Evolutionary conservation across 1,284 basidiomycete genomes (phyloP).

Genomic region (Flammula alnicola): DNA sequence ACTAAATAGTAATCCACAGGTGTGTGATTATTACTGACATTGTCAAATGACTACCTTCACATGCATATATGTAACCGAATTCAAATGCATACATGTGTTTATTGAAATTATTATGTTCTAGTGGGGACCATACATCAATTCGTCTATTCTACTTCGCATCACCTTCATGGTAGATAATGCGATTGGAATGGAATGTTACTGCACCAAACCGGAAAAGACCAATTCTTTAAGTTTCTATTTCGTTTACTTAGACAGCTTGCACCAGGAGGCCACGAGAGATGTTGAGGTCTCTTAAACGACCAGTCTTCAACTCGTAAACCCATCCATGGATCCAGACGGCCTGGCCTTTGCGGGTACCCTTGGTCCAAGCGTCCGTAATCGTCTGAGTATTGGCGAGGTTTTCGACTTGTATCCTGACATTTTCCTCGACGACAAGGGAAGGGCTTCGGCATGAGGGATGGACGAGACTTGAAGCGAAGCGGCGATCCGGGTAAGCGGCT

Average conservation of each 20-base stretch:
- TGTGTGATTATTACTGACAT: too few relatives aligned
- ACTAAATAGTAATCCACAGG: too few relatives aligned
- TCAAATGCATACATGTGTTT: not conserved
- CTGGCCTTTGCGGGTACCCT: constrained; percentile 51
- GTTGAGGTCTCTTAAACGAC: constrained; percentile 72
- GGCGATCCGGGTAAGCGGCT: constrained; percentile 67
- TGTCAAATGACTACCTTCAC: too few relatives aligned
- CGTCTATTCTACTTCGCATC: not conserved
- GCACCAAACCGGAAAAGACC: too few relatives aligned
- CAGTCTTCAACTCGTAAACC: constrained; percentile 80
- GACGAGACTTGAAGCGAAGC: constrained; percentile 50
- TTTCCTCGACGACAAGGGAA: constrained; percentile 73
- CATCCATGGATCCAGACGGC: constrained; percentile 83
- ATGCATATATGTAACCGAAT: not conserved
- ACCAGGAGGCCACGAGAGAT: constrained; percentile 48
- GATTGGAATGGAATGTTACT: too few relatives aligned
- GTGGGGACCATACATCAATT: not conserved
- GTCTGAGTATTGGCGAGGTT: constrained; percentile 69
- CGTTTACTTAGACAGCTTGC: constrained; percentile 4
- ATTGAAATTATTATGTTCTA: not conserved
- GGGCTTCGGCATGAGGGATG: constrained; percentile 42
- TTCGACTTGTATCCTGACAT: constrained; percentile 77
- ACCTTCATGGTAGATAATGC: too few relatives aligned
- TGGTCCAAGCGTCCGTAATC: constrained; percentile 74
- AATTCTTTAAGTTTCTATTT: not conserved